Evolutionary conservation across 2,329 filamentous ascomycete species (phyloP), one percentile per base, ranked within the genome.

Genomic region (Coniochaeta sp.): DNA sequence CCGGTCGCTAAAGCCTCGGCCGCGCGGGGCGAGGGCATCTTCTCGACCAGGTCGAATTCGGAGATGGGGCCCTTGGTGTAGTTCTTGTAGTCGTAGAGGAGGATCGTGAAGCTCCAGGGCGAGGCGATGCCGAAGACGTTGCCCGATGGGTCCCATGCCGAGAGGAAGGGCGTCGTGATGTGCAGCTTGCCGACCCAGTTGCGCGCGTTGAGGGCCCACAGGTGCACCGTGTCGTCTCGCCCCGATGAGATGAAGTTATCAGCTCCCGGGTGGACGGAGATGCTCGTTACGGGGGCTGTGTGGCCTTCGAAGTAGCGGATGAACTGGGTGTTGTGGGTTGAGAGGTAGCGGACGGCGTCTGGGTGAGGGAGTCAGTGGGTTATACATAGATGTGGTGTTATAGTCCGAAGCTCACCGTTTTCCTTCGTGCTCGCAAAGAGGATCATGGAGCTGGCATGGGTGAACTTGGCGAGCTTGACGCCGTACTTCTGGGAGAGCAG

Each of bases 401-500:
- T 32, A 32, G 31, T 57, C 24, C 6, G 33, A n/a, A 9, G 27
- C 51, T 35, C 74, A 90, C 87, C 81, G 64, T 99, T 95, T 61
- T 95, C 84, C 66, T 96, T 96, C 12, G 94, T 99, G 65, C 89
- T 95, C 49, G 94, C 91, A 64, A 97, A 96, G 54, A 99, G 85
- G 64, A 99, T 90, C 65, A 89, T 91, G 20, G 89, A 89, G 58
- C 85, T 85, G 55, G 92, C 88, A 66, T 97, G 94, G 1, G 92
- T 96, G 68, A 97, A 99, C 60, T 89, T 87, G 32, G 94, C 94
- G 52, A 96, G 79, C 66, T 96, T 94, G 16, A 90, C 91, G 54
- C 94, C 94, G 63, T 99, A 99, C 67, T 99, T 99, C 66, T 97
- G 95, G 71, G 89, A 95, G 49, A 95, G 84, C 46, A 96, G 78